Evolutionary conservation across 306 rosid genomes (phyloP).

Genomic region (Prunus dulcis): DNA sequence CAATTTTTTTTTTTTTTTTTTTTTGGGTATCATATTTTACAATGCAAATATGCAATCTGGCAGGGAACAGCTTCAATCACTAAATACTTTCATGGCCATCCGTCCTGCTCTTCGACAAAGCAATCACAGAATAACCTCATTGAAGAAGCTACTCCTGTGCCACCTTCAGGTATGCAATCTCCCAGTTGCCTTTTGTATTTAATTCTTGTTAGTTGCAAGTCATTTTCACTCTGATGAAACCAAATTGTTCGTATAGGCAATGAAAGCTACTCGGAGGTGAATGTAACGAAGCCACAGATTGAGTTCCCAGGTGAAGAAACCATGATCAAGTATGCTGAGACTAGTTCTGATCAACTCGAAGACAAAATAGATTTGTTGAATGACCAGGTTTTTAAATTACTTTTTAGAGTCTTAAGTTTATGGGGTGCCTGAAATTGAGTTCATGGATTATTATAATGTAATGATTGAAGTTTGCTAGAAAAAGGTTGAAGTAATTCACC

Average conservation of each 20-base stretch:
- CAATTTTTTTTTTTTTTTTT: neutral
- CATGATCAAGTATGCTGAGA: constrained; percentile 19
- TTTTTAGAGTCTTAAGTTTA: neutral
- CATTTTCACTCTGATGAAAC: constrained; percentile 22
- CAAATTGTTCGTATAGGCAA: constrained; percentile 38
- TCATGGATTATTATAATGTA: no score
- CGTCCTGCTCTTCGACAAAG: constrained; percentile 37
- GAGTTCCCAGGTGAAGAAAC: constrained; percentile 44
- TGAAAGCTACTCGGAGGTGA: constrained; percentile 43
- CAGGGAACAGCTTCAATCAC: constrained; percentile 82
- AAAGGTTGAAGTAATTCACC: no score
- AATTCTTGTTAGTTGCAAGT: constrained; percentile 2
- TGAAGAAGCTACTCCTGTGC: constrained; percentile 47
- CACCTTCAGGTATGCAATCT: constrained; percentile 57
- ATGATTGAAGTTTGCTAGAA: neutral
- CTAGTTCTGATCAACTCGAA: constrained; percentile 50
- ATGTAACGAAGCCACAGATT: constrained; percentile 34
- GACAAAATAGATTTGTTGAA: constrained; percentile 26
- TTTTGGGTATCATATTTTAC: neutral
- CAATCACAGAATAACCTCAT: constrained; percentile 32
- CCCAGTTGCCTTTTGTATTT: constrained; percentile 15
- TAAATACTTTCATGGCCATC: constrained; percentile 67
- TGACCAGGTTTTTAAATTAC: constrained; percentile 25
- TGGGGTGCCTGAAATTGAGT: neutral
- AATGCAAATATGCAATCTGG: neutral